Base-by-base conservation (phyloP, 106 monocot species). In the Dactylorhiza incarnata region DNA sequence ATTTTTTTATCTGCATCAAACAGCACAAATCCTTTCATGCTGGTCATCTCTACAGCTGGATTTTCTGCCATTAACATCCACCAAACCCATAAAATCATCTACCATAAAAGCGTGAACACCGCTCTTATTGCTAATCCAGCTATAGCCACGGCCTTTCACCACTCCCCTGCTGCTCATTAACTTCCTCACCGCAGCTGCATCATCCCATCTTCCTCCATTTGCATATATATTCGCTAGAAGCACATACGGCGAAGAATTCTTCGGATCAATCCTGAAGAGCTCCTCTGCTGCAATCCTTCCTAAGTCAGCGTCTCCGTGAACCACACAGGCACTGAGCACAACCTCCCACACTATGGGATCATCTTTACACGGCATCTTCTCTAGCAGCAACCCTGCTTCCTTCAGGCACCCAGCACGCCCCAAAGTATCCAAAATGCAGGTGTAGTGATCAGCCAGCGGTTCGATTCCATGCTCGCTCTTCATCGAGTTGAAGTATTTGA, bases 341-440 rank as follows among this genome's bases (percentile, higher is more conserved):
- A 97, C 90, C 71, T 97, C 93, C 96, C 96, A 97, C n/a, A 97
- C 74, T 23, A 93, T 91, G 22, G 93, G 89, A 82, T 93, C 91
- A 83, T 89, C 82, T 52, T 70, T 82, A 59, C 26, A 89, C 12
- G 93, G 79, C 88, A 93, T 93, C 16, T 71, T 73, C 6, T 86
- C 79, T 23, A 93, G 22, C 16, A 97, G 15, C 43, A 19, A 48
- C 76, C 86, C 82, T 15, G 86, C 84, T 79, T 97, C 96, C 12
- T 29, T 73, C n/a, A 97, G 79, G 5, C 93, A 75, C n/a, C 87
- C 89, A 23, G 91, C 89, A 44, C 96, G 84, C 3, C 91, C 91
- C 65, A 97, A 47, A 49, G 87, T 71, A 85, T 97, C 93, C 11
- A 93, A 81, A 25, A 93, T 78, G 68, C 96, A 97, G 13, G 93